Percentiles rank a stretch among this genome's conserved stretches.
phyloP scores from a whole-genome alignment of 441 rosid species.

The Euphorbia celastroides region DNA sequence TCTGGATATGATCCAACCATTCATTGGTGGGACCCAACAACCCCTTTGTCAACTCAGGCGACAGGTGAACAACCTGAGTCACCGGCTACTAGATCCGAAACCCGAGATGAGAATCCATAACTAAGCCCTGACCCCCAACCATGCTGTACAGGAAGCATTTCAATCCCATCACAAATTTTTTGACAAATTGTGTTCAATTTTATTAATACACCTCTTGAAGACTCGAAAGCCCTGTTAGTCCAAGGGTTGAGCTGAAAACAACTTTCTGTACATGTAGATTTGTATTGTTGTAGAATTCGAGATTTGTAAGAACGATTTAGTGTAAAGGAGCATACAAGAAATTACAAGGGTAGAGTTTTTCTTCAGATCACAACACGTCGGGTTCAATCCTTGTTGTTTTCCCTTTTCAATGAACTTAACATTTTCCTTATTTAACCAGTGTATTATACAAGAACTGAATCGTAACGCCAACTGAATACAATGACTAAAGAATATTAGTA shows the following conservation, averaged over 20 bases:
- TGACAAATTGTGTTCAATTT: slow-evolving; percentile 6
- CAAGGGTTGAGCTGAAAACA: neutral
- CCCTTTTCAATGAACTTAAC: too few relatives aligned
- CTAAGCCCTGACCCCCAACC: slow-evolving; percentile 3
- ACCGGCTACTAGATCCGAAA: slow-evolving; percentile 15
- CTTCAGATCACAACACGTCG: slow-evolving; percentile 89
- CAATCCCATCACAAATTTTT: slow-evolving; percentile 6
- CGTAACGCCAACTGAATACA: neutral
- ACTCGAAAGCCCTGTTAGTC: too few relatives aligned
- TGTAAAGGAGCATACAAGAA: too few relatives aligned
- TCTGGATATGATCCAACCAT: slow-evolving; percentile 19
- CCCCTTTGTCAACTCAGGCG: slow-evolving; percentile 7
- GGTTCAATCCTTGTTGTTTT: slow-evolving; percentile 52
- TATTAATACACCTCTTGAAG: too few relatives aligned
- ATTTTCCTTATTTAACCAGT: too few relatives aligned
- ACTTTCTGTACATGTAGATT: too few relatives aligned
- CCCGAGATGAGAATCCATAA: slow-evolving; percentile 9
- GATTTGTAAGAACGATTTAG: too few relatives aligned
- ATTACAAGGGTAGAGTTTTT: too few relatives aligned
- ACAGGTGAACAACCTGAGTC: too few relatives aligned
- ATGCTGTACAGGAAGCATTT: slow-evolving; percentile 5
- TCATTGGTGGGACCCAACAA: slow-evolving; percentile 12
- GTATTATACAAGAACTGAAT: too few relatives aligned
- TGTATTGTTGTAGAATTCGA: too few relatives aligned
- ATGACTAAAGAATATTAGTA: too few relatives aligned